A percentile compares a stretch with the other conserved stretches of the same genome.
Conservation (phyloP, 1,284 basidiomycete genomes). For the Boletellus deceptivus region DNA sequence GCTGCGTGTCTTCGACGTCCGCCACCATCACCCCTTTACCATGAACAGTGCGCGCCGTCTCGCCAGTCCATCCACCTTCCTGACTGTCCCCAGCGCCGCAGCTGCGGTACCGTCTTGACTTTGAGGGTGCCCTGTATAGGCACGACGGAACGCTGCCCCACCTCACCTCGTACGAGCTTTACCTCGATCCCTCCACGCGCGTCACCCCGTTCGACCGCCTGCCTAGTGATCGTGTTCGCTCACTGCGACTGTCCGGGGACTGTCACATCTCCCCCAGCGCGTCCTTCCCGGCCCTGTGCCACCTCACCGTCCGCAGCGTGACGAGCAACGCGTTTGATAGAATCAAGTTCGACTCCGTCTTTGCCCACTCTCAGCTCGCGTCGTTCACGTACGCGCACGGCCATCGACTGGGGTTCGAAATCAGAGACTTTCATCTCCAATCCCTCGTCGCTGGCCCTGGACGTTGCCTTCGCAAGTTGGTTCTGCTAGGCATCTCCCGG, state of each 20-base stretch:
- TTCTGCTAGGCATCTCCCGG: constrained; percentile 37
- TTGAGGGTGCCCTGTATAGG: constrained; percentile 39
- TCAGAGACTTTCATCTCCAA: constrained; percentile 36
- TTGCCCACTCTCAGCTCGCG: constrained; percentile 31
- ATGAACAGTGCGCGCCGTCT: constrained; percentile 9
- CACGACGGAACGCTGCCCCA: constrained; percentile 7
- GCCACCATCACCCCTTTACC: constrained; percentile 23
- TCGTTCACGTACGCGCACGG: constrained; percentile 39
- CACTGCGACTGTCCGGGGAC: constrained; percentile 39
- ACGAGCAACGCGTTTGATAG: constrained; percentile 40
- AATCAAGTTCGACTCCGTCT: constrained; percentile 27
- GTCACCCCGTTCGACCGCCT: constrained; percentile 33
- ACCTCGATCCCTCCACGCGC: constrained; percentile 32
- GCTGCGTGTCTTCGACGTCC: constrained; percentile 39
- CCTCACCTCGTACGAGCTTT: constrained; percentile 37
- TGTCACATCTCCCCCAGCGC: constrained; percentile 22
- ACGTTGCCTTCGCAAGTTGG: constrained; percentile 34
- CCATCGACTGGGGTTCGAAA: constrained; percentile 38
- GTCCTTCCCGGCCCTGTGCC: constrained; percentile 29
- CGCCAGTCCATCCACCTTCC: constrained; percentile 1
- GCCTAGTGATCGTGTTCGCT: constrained; percentile 23
- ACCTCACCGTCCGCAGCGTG: constrained; percentile 35
- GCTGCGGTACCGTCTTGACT: constrained; percentile 32
- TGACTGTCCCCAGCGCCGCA: constrained; percentile 14
- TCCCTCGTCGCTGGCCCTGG: constrained; percentile 32